A percentile compares a stretch with the other conserved stretches of the same genome.
Conservation (phyloP, 208 protist genomes). For the Porcisia hertigi region DNA sequence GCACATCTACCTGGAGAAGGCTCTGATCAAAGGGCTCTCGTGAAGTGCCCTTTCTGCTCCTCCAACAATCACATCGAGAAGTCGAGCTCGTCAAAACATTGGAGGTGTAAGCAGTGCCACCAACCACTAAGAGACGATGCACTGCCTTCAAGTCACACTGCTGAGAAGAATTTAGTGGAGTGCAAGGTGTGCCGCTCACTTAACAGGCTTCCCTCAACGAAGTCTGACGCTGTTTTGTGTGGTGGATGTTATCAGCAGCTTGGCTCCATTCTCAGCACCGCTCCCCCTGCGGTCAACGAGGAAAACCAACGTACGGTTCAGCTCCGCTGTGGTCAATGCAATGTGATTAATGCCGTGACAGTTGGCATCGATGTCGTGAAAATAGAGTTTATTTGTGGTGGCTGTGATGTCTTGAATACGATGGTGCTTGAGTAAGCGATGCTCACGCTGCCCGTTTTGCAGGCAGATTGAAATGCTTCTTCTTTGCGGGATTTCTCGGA, state of each 20-base stretch:
- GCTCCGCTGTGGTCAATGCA: constrained; percentile 64
- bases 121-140: constrained; percentile 33
- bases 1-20: neutral
- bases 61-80: constrained; percentile 59
- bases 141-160: neutral
- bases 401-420: constrained; percentile 68
- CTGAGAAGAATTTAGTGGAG: constrained; percentile 32
- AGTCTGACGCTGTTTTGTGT: constrained; percentile 70
- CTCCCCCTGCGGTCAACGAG: neutral
- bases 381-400: constrained; percentile 79
- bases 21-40: neutral
- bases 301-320: constrained; percentile 55
- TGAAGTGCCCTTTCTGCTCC: constrained; percentile 63
- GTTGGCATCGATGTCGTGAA: constrained; percentile 33
- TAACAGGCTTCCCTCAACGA: constrained; percentile 55
- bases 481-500: neutral
- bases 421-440: constrained; percentile 39
- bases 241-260: constrained; percentile 66
- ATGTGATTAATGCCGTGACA: constrained; percentile 55
- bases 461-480: neutral
- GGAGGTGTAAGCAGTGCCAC: constrained; percentile 58
- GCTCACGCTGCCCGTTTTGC: neutral
- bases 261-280: constrained; percentile 8
- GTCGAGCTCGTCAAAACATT: constrained; percentile 34
- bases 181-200: constrained; percentile 54